A percentile compares a stretch with the other conserved stretches of the same genome.
These are phyloP conservation scores for Yarrowia keelungensis DNA, from an alignment of 805 yeast genomes.

Conservation along the genomic window DNA sequence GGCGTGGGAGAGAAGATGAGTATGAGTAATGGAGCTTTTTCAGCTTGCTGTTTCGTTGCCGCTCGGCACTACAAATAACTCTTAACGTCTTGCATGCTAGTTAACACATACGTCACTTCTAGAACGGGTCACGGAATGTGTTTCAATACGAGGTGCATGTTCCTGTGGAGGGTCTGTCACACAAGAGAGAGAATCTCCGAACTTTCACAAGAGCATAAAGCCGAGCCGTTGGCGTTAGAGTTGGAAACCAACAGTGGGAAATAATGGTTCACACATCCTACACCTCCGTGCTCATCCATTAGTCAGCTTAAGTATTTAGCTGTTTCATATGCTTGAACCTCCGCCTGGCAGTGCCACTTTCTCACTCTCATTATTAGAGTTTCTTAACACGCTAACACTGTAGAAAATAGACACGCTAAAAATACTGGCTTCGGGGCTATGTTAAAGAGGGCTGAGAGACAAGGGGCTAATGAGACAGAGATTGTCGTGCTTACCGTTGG, in stretches of 20 bases:
- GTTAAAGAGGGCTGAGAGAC: not conserved
- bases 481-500: not conserved
- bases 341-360: not conserved
- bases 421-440: slow-evolving; percentile 14
- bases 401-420: slow-evolving; percentile 22
- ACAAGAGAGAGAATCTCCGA: slow-evolving; percentile 6
- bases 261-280: too few relatives aligned
- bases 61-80: too few relatives aligned
- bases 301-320: not conserved
- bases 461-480: not conserved
- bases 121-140: slow-evolving; percentile 18
- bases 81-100: too few relatives aligned
- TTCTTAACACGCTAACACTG: slow-evolving; percentile 12
- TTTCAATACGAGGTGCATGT: slow-evolving; percentile 23
- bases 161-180: slow-evolving; percentile 6
- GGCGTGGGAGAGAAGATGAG: not conserved
- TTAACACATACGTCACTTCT: not conserved
- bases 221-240: slow-evolving; percentile 15
- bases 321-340: slow-evolving; percentile 4
- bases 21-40: too few relatives aligned
- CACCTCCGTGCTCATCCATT: too few relatives aligned
- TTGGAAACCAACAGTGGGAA: not conserved
- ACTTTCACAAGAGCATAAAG: slow-evolving; percentile 7
- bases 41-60: too few relatives aligned
- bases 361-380: not conserved